Percentiles rank a stretch among this genome's conserved stretches.
Evolutionary conservation across 139 green algal species (phyloP).

Genomic region (Chloropicon primus): DNA sequence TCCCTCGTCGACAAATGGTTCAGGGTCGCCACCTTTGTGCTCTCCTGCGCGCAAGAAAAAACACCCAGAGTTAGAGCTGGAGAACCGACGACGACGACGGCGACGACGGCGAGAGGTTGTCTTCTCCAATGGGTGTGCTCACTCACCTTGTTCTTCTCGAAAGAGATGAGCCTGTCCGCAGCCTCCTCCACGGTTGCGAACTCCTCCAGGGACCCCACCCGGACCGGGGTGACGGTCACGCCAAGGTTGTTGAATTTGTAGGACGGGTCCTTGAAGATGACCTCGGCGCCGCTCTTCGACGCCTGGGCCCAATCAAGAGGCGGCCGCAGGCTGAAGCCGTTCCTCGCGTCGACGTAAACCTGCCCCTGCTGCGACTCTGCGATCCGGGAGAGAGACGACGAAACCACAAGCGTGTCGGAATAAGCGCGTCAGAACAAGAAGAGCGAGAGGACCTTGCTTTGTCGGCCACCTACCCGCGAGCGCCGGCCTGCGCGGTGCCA

Average conservation of each 20-base stretch:
- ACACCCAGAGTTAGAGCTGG: too few species aligned
- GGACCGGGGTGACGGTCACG: constrained; percentile 57
- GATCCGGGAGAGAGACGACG: neutral
- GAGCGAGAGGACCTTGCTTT: too few species aligned
- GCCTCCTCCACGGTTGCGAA: constrained; percentile 45
- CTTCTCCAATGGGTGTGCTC: constrained; percentile 26
- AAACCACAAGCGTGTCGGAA: too few species aligned
- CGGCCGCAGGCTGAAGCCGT: constrained; percentile 12
- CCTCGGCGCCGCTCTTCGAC: constrained; percentile 43
- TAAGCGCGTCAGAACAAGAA: too few species aligned
- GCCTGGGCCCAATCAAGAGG: constrained; percentile 16
- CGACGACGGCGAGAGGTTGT: too few species aligned
- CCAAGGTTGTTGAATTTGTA: constrained; percentile 43
- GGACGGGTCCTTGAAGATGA: constrained; percentile 52
- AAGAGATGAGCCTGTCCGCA: constrained; percentile 39
- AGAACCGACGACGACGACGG: too few species aligned
- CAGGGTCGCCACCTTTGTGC: constrained; percentile 38
- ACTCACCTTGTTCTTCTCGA: constrained; percentile 24
- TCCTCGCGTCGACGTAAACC: constrained; percentile 16
- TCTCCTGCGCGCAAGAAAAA: constrained; percentile 47
- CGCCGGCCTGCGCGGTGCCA: neutral
- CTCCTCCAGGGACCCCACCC: constrained; percentile 32
- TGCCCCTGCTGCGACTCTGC: constrained; percentile 10
- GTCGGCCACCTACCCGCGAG: neutral
- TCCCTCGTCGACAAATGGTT: constrained; percentile 17